Evolutionary conservation across 2,329 filamentous ascomycete genomes (phyloP), one percentile per base, ranked within the genome.

Genomic region (Leptoxyphium fumago): DNA sequence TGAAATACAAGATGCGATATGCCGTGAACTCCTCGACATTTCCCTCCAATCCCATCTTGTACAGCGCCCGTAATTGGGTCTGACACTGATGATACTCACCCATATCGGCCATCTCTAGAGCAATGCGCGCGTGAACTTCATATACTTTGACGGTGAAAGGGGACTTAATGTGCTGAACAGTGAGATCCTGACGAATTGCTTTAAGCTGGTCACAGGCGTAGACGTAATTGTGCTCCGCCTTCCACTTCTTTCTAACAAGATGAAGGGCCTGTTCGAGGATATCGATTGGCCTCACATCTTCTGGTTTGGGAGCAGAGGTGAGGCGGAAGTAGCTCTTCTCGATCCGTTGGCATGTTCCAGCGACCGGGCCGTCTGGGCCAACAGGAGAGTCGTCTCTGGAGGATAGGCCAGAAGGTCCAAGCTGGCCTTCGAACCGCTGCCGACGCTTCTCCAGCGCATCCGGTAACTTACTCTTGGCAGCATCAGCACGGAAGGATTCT

Each of bases 1-100:
- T 91, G 72, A 94, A 94, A 77, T 98, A 98, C 63, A 98, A 75
- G 68, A 98, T 95, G 77, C 91, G 89, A 73, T 98, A 98, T 52
- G 89, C 91, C 77, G 91, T 91, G 70, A 98, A 98, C 67, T 98
- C 91, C 69, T 84, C 80, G 61, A 84, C 79, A 65, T 88, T 87
- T 58, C 89, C 91, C 61, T 85, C 85, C 62, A 94, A 71, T 54
- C 84, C 83, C 69, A 85, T 77, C 64, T 78, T 77, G 68, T 98
- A 96, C 58, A 98, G 72, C 52, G 83, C 86, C 65, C 86, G 85
- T 61, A 98, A 74, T 70, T 98, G 91, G 59, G 91, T 96, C 72
- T 98, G 91, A 68, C 91, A 98, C 75, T 98, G 91, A 72, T 98
- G 98, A 91, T 98, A 98, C 91, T 98, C 91, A 98, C 91, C 89